phyloP scores from a whole-genome alignment of 75 land plant species.

The Azolla pinnata region DNA sequence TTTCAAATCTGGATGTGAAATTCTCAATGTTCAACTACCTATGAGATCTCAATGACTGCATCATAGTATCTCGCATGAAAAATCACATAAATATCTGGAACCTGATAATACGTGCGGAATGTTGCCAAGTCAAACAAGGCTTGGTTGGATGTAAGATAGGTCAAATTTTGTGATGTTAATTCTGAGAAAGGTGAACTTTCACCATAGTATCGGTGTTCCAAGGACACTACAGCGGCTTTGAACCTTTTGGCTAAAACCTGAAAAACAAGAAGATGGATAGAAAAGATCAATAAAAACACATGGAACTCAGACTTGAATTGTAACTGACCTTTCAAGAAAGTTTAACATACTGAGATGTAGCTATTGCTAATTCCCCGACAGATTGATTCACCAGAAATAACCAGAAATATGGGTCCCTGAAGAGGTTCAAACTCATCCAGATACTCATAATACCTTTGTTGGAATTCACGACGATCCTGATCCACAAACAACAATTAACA shows the following conservation, averaged over 20 bases:
- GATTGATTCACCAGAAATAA: slow-evolving; percentile 69
- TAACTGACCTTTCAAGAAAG: not conserved
- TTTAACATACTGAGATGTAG: no score
- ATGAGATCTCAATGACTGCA: no score
- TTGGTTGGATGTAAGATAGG: slow-evolving; percentile 89
- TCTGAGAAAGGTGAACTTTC: slow-evolving; percentile 74
- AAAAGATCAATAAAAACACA: not conserved
- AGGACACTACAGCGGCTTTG: slow-evolving; percentile 87
- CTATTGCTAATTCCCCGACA: slow-evolving; percentile 71
- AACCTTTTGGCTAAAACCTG: slow-evolving; percentile 92
- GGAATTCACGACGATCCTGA: slow-evolving; percentile 70
- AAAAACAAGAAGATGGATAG: not conserved
- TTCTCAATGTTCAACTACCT: no score
- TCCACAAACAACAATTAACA: not conserved
- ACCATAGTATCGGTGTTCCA: slow-evolving; percentile 98
- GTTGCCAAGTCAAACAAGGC: slow-evolving; percentile 90
- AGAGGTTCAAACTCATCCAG: slow-evolving; percentile 52
- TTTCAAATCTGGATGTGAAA: no score
- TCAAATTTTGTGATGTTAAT: slow-evolving; percentile 57
- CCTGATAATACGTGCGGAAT: slow-evolving; percentile 88
- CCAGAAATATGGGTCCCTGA: slow-evolving; percentile 65
- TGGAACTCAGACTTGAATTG: no score
- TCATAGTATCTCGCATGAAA: no score
- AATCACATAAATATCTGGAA: no score
- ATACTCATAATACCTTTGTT: slow-evolving; percentile 81